Percentiles rank a stretch among this genome's conserved stretches.
These are phyloP conservation scores for Allantophomopsis cytisporea DNA, from an alignment of 2,329 filamentous ascomycete species.

Conservation along the genomic window DNA sequence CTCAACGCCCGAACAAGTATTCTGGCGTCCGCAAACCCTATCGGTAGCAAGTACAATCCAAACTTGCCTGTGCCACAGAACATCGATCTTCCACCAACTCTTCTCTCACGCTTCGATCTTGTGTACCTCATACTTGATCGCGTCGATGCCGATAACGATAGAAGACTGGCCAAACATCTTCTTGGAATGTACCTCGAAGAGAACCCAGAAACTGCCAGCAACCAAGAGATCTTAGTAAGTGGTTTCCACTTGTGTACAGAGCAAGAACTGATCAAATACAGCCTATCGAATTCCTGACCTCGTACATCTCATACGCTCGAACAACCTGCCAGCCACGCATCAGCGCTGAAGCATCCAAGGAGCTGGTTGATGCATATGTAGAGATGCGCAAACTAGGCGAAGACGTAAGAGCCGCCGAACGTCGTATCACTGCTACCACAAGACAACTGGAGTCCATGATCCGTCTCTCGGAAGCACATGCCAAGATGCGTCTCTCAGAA, in stretches of 20 bases:
- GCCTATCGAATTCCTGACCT: slow-evolving; percentile 90
- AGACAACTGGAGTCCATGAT: slow-evolving; percentile 98
- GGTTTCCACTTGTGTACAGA: slow-evolving; percentile 1
- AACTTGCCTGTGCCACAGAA: slow-evolving; percentile 94
- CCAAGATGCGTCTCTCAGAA: slow-evolving; percentile 81
- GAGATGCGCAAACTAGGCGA: slow-evolving; percentile 90
- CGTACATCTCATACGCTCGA: slow-evolving; percentile 94
- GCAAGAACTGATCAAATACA: slow-evolving; percentile 22
- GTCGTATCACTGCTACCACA: slow-evolving; percentile 94
- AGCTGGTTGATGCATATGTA: slow-evolving; percentile 78
- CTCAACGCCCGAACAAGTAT: slow-evolving; percentile 93
- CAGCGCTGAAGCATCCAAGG: slow-evolving; percentile 65
- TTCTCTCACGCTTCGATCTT: slow-evolving; percentile 90
- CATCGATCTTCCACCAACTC: slow-evolving; percentile 89
- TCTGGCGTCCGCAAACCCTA: slow-evolving; percentile 92
- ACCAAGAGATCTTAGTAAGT: slow-evolving; percentile 68
- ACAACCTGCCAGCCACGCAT: slow-evolving; percentile 73
- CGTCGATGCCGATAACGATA: slow-evolving; percentile 80
- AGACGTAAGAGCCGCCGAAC: slow-evolving; percentile 75
- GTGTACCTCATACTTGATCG: slow-evolving; percentile 95
- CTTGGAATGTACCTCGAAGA: slow-evolving; percentile 97
- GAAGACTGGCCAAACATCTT: slow-evolving; percentile 79
- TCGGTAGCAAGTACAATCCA: slow-evolving; percentile 94
- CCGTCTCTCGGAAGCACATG: slow-evolving; percentile 87
- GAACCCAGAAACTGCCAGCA: slow-evolving; percentile 63